These are phyloP conservation scores for Saccharomycopsis schoenii DNA, from an alignment of 805 yeast genomes.

Conservation along the genomic window DNA sequence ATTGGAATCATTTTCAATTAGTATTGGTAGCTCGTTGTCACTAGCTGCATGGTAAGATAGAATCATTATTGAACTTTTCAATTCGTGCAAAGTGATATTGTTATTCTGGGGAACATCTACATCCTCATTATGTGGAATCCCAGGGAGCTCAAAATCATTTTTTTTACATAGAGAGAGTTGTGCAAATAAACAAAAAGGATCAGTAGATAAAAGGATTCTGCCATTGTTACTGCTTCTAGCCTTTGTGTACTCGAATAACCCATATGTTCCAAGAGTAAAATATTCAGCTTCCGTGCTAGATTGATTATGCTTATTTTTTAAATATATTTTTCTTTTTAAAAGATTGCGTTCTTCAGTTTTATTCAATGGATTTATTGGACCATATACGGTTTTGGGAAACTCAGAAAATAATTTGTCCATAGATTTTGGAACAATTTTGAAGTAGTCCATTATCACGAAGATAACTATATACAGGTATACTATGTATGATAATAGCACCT, in stretches of 20 bases:
- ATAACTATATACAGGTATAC: too few species aligned
- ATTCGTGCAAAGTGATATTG: not conserved
- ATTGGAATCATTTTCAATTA: slow-evolving; percentile 33
- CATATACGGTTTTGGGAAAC: not conserved
- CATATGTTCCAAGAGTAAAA: slow-evolving; percentile 14
- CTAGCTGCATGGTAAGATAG: slow-evolving; percentile 36
- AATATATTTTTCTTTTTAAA: not conserved
- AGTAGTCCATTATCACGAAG: not conserved
- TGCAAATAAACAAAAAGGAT: slow-evolving; percentile 16
- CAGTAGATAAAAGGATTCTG: slow-evolving; percentile 13
- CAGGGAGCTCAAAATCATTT: slow-evolving; percentile 5
- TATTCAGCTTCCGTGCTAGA: not conserved
- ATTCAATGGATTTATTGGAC: not conserved
- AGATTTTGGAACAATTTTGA: not conserved
- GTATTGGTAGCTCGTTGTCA: slow-evolving; percentile 38
- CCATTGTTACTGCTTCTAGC: not conserved
- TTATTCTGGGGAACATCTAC: not conserved
- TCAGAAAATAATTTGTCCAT: not conserved
- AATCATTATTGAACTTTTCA: slow-evolving; percentile 9
- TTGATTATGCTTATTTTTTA: not conserved
- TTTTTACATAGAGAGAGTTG: slow-evolving; percentile 8
- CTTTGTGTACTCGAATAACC: slow-evolving; percentile 6
- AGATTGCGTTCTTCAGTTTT: not conserved
- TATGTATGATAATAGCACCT: too few species aligned
- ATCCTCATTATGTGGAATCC: not conserved